These are phyloP conservation scores for Globisporangium acanthophoron DNA, from an alignment of 352 stramenopile genomes.

Conservation along the genomic window DNA sequence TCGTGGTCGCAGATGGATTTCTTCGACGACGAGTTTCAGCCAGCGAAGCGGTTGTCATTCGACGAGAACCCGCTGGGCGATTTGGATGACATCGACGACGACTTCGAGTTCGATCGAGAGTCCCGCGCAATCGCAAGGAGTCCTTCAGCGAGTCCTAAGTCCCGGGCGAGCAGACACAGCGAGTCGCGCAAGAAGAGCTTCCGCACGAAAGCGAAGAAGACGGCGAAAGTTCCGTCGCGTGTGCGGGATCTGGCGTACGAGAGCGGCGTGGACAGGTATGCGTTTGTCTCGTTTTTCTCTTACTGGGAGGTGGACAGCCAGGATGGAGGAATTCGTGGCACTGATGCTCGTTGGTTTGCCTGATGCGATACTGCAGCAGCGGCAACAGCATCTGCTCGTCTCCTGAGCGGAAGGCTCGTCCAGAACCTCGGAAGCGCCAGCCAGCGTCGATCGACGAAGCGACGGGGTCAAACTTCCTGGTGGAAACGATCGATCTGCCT, in stretches of 20 bases:
- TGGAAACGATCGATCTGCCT: constrained; percentile 84
- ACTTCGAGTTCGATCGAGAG: constrained; percentile 87
- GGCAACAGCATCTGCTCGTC: constrained; percentile 69
- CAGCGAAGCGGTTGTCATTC: constrained; percentile 66
- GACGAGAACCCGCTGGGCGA: constrained; percentile 74
- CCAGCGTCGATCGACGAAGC: constrained; percentile 45
- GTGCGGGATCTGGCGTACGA: constrained; percentile 64
- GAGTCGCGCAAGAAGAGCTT: constrained; percentile 45
- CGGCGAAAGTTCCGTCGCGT: constrained; percentile 39
- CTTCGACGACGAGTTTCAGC: constrained; percentile 71
- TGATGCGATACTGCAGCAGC: constrained; percentile 12
- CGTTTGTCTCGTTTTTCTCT: background rate
- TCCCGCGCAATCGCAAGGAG: constrained; percentile 36
- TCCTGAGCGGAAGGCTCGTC: constrained; percentile 51
- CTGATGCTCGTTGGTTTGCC: background rate
- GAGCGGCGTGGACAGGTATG: constrained; percentile 75
- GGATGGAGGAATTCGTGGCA: constrained; percentile 1
- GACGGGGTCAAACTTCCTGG: constrained; percentile 79
- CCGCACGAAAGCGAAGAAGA: constrained; percentile 48
- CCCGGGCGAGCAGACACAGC: constrained; percentile 23
- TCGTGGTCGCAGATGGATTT: constrained; percentile 44
- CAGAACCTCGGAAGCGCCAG: constrained; percentile 40
- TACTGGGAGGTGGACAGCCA: background rate
- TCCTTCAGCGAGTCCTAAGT: constrained; percentile 52
- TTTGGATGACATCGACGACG: constrained; percentile 77